A percentile compares a stretch with the other conserved stretches of the same genome.
Evolutionary conservation across 1,284 basidiomycete genomes (phyloP).

Genomic region (Malassezia nana): DNA sequence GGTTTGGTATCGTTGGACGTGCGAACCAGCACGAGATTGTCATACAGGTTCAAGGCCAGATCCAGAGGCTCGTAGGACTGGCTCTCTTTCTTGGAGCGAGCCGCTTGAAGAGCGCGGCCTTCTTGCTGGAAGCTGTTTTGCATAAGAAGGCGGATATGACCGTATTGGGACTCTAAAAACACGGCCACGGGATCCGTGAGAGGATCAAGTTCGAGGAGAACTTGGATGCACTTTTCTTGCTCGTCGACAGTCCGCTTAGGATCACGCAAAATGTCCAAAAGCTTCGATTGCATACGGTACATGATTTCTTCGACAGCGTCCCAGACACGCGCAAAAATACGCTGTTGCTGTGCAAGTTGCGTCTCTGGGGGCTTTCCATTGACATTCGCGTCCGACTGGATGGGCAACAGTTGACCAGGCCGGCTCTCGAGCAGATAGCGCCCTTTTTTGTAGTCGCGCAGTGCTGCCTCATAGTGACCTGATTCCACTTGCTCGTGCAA

Average conservation of each 20-base stretch:
- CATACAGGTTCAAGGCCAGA: slow-evolving; percentile 48
- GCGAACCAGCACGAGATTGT: slow-evolving; percentile 37
- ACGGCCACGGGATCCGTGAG: slow-evolving; percentile 66
- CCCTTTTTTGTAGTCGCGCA: slow-evolving; percentile 95
- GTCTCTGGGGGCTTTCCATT: slow-evolving; percentile 11
- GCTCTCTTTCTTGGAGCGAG: not conserved
- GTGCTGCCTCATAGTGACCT: slow-evolving; percentile 74
- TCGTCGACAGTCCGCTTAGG: slow-evolving; percentile 72
- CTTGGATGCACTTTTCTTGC: slow-evolving; percentile 92
- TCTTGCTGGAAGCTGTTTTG: slow-evolving; percentile 53
- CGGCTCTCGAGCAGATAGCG: slow-evolving; percentile 78
- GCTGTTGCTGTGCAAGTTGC: slow-evolving; percentile 56
- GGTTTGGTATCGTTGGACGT: slow-evolving; percentile 18
- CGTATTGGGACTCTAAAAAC: slow-evolving; percentile 86
- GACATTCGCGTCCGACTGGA: slow-evolving; percentile 48
- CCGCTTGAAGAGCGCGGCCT: not conserved
- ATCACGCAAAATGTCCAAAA: slow-evolving; percentile 71
- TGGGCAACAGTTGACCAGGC: slow-evolving; percentile 64
- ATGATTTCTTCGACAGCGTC: slow-evolving; percentile 86
- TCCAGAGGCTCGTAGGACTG: slow-evolving; percentile 49
- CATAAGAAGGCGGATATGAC: slow-evolving; percentile 71
- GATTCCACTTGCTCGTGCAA: slow-evolving; percentile 73
- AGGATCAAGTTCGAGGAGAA: slow-evolving; percentile 42
- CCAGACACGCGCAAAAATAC: slow-evolving; percentile 95
- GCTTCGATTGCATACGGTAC: slow-evolving; percentile 71